A percentile compares a stretch with the other conserved stretches of the same genome.
phyloP scores from a whole-genome alignment of 2,329 filamentous ascomycete species.

The Taxawa tesnikishii region DNA sequence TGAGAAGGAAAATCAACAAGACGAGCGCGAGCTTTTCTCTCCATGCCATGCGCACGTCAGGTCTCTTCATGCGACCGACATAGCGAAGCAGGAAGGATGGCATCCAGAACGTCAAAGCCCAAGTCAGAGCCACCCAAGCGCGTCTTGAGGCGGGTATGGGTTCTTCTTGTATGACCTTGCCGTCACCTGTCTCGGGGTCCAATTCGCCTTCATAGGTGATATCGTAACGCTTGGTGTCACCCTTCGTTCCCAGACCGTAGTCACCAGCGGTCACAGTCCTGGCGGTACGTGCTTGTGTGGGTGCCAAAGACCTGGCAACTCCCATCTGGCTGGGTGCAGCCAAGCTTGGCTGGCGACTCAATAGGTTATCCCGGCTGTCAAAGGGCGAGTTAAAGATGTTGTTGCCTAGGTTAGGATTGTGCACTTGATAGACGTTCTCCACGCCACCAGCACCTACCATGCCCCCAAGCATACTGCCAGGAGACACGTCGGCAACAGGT shows the following conservation, averaged over 20 bases:
- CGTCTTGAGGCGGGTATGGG: conserved; percentile 52
- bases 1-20: conserved; percentile 67
- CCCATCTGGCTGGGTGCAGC: conserved; percentile 28
- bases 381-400: conserved; percentile 54
- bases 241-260: conserved; percentile 79
- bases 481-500: conserved; percentile 36
- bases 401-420: conserved; percentile 35
- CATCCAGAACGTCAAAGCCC: conserved; percentile 87
- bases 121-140: conserved; percentile 70
- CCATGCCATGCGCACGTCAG: conserved; percentile 95
- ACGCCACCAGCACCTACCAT: conserved; percentile 43
- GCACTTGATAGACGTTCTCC: conserved; percentile 61
- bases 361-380: conserved; percentile 57
- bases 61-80: conserved; percentile 89
- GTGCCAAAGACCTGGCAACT: conserved; percentile 32
- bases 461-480: conserved; percentile 28
- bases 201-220: conserved; percentile 59
- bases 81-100: conserved; percentile 72
- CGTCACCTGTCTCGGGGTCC: conserved; percentile 67
- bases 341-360: conserved; percentile 38
- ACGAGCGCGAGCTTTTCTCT: conserved; percentile 84
- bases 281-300: conserved; percentile 47
- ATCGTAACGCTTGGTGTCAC: conserved; percentile 63
- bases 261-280: conserved; percentile 48
- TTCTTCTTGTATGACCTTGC: conserved; percentile 63